Conservation (phyloP, 495 filamentous ascomycete species). For the Hypoxylon fuscum region DNA sequence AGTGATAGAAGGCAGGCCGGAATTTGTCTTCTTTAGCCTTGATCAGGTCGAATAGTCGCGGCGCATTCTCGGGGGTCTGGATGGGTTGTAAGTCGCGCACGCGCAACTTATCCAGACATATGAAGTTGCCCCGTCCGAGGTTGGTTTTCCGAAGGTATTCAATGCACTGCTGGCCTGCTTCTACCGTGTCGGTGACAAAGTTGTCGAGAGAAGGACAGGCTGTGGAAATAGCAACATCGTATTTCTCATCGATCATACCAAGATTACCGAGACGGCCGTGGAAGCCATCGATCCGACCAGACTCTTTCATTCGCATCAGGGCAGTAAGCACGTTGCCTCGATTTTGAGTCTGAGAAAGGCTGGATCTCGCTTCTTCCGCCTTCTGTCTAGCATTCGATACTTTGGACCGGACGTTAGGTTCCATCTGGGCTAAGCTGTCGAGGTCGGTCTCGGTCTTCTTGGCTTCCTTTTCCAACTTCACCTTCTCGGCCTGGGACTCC, state of each 20-base stretch:
- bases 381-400: conserved; percentile 90
- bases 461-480: conserved; percentile 76
- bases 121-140: conserved; percentile 96
- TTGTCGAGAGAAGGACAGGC: conserved; percentile 92
- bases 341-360: conserved; percentile 85
- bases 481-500: conserved; percentile 75
- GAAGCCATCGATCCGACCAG: conserved; percentile 94
- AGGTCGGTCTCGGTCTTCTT: conserved; percentile 74
- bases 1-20: conserved; percentile 90
- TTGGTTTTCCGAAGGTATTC: conserved; percentile 98
- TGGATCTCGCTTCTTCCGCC: conserved; percentile 93
- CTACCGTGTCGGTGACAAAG: conserved; percentile 93
- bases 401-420: conserved; percentile 80
- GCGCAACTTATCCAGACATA: conserved; percentile 87
- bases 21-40: conserved; percentile 88
- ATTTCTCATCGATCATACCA: conserved; percentile 92
- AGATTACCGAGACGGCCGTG: conserved; percentile 95
- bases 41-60: conserved; percentile 91
- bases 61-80: conserved; percentile 89
- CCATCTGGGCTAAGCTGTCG: conserved; percentile 73
- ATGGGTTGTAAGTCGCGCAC: conserved; percentile 77
- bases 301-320: conserved; percentile 93
- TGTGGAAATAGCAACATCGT: conserved; percentile 96
- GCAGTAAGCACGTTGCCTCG: conserved; percentile 92
- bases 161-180: conserved; percentile 95